Evolutionary conservation across 306 rosid genomes (phyloP), one percentile per base, ranked within the genome.

Genomic region (Acacia crassicarpa): DNA sequence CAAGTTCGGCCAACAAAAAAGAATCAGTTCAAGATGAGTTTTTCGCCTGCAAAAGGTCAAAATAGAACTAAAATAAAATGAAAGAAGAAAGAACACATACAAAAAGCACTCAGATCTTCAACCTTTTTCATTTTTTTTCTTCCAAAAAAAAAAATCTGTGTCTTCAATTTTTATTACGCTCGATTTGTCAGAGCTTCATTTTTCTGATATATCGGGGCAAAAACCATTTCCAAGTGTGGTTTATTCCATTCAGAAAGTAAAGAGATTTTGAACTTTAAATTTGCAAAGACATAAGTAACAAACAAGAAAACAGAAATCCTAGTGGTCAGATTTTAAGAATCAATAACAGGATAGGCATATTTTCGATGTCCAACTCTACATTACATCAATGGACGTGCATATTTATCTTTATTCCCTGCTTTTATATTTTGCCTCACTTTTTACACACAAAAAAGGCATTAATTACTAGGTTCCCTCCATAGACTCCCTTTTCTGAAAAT

Each of bases 321-420:
- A 19, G 33, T 12, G 40, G 40, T 27, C 67, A 27, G 67, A 25
- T 62, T 62, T 4, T 33, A 15, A 20, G 48, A 10, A 67, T 38
- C 72, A 19, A 8, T 68, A 40, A 43, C 1, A 9, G 73, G 17
- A 9, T 4, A 35, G 72, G 15, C 73, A 40, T 40, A 40, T 4
- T 40, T 68, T 4, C 49, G 6, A 8, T 20, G 16, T 3, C 41
- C 72, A 35, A 17, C 17, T 10, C 72, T 20, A 67, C 72, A 20
- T 9, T 67, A 67, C 48, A 38, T 12, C 14, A 4, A 44, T 41
- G 35, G n/a, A 70, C 27, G 54, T n/a, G 74, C 53, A 22, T 41
- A n/a, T 9, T 38, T 69, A n/a, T 44, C 74, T 41, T 69, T 69
- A 69, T 69, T 69, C 53, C 22, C 74, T 22, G n/a, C 74, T 68